Evolutionary conservation across 768 basidiomycete species (phyloP).

Genomic region (Neoboletus subvelutipes): DNA sequence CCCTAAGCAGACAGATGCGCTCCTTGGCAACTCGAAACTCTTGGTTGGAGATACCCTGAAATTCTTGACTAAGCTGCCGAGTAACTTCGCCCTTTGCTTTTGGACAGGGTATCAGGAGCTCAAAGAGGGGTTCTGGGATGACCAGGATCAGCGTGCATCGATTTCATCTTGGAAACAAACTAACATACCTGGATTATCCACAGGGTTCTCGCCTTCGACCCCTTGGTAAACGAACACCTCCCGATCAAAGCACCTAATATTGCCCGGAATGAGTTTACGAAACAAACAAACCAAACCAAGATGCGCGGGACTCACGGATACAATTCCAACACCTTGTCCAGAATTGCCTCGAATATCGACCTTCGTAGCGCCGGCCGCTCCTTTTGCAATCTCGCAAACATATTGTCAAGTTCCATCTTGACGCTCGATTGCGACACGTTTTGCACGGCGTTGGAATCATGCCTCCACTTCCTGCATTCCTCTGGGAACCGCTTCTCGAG

Average conservation of each 20-base stretch:
- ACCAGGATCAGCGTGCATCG: not conserved
- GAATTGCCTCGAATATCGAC: conserved; percentile 24
- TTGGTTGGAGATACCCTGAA: conserved; percentile 2
- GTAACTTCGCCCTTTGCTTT: conserved; percentile 2
- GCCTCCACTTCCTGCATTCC: conserved; percentile 25
- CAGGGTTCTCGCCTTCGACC: not conserved
- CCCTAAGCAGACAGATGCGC: conserved; percentile 11
- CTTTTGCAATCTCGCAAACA: not conserved
- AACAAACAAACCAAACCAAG: not conserved
- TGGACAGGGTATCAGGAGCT: conserved; percentile 10
- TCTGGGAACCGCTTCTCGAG: conserved; percentile 28
- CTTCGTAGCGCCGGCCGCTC: conserved; percentile 10
- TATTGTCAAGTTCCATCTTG: not conserved
- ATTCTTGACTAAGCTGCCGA: not conserved
- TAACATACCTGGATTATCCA: conserved; percentile 4
- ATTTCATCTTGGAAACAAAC: not conserved
- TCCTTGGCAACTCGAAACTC: conserved; percentile 19
- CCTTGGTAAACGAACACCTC: conserved; percentile 6
- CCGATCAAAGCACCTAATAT: conserved; percentile 17
- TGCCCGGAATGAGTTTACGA: not conserved
- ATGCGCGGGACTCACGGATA: conserved; percentile 25
- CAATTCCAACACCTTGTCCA: conserved; percentile 19
- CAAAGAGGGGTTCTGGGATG: conserved; percentile 10
- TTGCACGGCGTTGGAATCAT: conserved; percentile 5
- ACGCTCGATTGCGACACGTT: not conserved